Base-by-base conservation (phyloP, 306 rosid genomes). In the Crotalaria pallida region DNA sequence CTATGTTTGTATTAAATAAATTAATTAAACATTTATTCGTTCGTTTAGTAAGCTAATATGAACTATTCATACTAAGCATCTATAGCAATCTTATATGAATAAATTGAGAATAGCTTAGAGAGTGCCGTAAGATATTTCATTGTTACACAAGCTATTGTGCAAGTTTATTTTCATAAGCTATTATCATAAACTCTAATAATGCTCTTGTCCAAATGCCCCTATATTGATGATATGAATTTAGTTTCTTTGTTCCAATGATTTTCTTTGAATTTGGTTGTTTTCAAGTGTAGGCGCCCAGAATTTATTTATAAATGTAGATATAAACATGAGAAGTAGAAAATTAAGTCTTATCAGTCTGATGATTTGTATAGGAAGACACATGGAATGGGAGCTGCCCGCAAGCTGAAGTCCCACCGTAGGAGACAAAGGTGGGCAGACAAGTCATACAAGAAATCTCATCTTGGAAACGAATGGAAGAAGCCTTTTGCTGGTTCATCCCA, bases 401-500 rank as follows among this genome's bases (percentile, higher is more conserved):
- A 81, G 80, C 80, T 87, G 80, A 84, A 76, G 82, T 76, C 85
- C 68, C 88, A 84, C 78, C 91, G 88, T 19, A 81, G 84, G 53
- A 76, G 79, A 77, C 88, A 87, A 81, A 61, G 91, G 74, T 87
- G 91, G 91, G 91, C 91, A 0, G 87, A 87, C 60, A 87, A 87
- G 65, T n/a, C 91, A n/a, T 87, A 87, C 87, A 87, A 87, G 6
- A 87, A 87, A 50, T 87, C 91, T 48, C 80, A 87, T 36, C 91
- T 87, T 62, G 95, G 95, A 4, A 88, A 88, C 65, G 95, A 88
- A 55, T 89, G 96, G 96, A 89, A 89, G 81, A 89, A 89, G 66
- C 96, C 96, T 40, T 89, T 89, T 56, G 90, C 96, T 7, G 96
- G 96, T n/a, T 89, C 96, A 44, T 89, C 92, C 41, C 96, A 89